Conservation (phyloP, 1,139 yeast species). For the Magnusiomyces suaveolens region DNA sequence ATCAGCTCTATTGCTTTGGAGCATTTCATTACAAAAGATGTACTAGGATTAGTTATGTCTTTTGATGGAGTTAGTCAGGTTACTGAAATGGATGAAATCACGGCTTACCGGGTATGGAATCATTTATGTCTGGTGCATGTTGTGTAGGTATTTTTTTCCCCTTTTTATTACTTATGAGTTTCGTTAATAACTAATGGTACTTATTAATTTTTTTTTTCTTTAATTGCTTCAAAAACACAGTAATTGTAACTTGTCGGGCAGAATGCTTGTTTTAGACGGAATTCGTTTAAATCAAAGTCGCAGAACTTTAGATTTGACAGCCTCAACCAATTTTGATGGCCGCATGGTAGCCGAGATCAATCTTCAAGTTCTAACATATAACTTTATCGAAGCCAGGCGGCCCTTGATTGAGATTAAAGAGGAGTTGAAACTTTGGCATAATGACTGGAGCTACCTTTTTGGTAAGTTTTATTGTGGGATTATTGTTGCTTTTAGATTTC, state of each 20-base stretch:
- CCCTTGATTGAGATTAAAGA: slow-evolving; percentile 29
- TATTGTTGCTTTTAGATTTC: slow-evolving; percentile 50
- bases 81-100: slow-evolving; percentile 43
- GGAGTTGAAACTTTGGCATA: slow-evolving; percentile 30
- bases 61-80: slow-evolving; percentile 31
- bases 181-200: too few relatives aligned
- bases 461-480: slow-evolving; percentile 41
- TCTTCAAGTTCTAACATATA: slow-evolving; percentile 36
- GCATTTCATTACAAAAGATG: slow-evolving; percentile 44
- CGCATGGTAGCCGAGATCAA: slow-evolving; percentile 75
- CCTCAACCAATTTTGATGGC: slow-evolving; percentile 73
- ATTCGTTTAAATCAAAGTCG: slow-evolving; percentile 53
- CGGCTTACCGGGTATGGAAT: slow-evolving; percentile 57
- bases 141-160: slow-evolving; percentile 24
- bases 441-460: slow-evolving; percentile 36
- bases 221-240: background rate
- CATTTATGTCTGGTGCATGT: slow-evolving; percentile 64
- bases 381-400: slow-evolving; percentile 17
- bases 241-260: slow-evolving; percentile 59
- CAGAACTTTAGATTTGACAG: slow-evolving; percentile 49
- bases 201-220: too few relatives aligned
- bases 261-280: slow-evolving; percentile 67
- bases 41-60: slow-evolving; percentile 31
- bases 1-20: slow-evolving; percentile 50
- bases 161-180: too few relatives aligned